Evolutionary conservation across 805 yeast species (phyloP), one percentile per base, ranked within the genome.

Genomic region (Lipomyces anomalus): DNA sequence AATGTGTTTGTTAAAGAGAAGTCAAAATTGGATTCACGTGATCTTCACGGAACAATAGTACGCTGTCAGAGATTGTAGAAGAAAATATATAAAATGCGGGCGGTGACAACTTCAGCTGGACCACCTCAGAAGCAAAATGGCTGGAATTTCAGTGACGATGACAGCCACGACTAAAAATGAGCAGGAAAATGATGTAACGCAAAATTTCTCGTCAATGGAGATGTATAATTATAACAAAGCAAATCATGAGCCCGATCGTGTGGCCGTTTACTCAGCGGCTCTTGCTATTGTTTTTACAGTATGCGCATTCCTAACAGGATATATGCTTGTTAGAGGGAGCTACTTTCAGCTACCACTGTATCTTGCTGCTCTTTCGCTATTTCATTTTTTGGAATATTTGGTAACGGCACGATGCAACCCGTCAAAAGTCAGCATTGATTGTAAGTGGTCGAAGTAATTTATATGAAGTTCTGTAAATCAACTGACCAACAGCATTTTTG

Each of bases 301-400:
- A 28, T 6, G 46, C 16, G 2, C 58, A n/a, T n/a, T n/a, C 4
- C 38, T 39, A 3, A 30, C 60, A 1, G 20, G 32, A 34, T 6
- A 6, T 50, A 7, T 41, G 49, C 16, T 18, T 18, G 24, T n/a
- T 7, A 22, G 35, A 13, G 16, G 28, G 28, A 18, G 34, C 36
- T 55, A 50, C 35, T 58, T 54, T 38, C 63, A 64, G 36, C 39
- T 66, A n/a, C 60, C 74, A 3, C 13, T 78, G 0, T 87, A 84
- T 61, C 47, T 82, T 6, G 61, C 72, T 7, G 61, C 75, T 1
- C 60, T 84, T 6, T 62, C 82, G 2, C 22, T 72, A 0, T 92
- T 90, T 66, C 97, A 92, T 62, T 75, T 84, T 56, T 61, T 85
- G 18, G 98, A 92, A 66, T 92, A 81, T 61, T 77, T 74, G 57